Conservation (phyloP, 441 rosid genomes). For the Cnidoscolus chayamansa region DNA sequence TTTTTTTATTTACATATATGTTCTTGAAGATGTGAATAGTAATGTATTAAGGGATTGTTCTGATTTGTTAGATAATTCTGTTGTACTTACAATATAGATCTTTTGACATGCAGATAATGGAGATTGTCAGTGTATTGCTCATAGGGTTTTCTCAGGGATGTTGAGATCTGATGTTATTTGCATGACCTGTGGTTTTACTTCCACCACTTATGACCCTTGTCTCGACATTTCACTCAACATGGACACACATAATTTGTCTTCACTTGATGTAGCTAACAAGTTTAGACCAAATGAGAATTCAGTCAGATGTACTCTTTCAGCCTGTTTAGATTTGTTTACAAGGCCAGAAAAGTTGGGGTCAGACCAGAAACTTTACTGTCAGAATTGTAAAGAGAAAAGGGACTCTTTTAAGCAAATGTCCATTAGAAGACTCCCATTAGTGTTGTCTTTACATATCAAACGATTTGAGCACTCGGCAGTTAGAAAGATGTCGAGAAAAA, state of each 20-base stretch:
- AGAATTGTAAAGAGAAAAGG: constrained; percentile 62
- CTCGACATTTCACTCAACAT: constrained; percentile 78
- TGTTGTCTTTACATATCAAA: constrained; percentile 73
- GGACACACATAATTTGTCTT: constrained; percentile 38
- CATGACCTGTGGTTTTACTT: constrained; percentile 73
- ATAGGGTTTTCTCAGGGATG: constrained; percentile 80
- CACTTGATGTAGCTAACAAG: constrained; percentile 34
- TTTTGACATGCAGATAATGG: constrained; percentile 49
- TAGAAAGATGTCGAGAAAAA: constrained; percentile 56
- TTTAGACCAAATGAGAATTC: constrained; percentile 41
- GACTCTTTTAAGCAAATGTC: constrained; percentile 80
- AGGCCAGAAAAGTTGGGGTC: constrained; percentile 74
- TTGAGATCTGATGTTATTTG: constrained; percentile 84
- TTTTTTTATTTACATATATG: neutral
- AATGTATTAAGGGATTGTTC: neutral
- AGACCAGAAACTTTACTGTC: constrained; percentile 74
- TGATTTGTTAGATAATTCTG: constrained; percentile 15
- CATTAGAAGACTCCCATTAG: constrained; percentile 66
- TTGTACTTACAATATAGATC: constrained; percentile 19
- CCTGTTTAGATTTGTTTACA: constrained; percentile 78
- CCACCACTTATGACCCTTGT: constrained; percentile 82
- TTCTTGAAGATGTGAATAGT: neutral
- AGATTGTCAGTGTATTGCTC: constrained; percentile 82
- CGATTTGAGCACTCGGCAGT: constrained; percentile 69
- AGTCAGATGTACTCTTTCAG: constrained; percentile 51